Evolutionary conservation across 164 flowering plant species (phyloP), one percentile per base, ranked within the genome.

Genomic region (Umbellularia californica): DNA sequence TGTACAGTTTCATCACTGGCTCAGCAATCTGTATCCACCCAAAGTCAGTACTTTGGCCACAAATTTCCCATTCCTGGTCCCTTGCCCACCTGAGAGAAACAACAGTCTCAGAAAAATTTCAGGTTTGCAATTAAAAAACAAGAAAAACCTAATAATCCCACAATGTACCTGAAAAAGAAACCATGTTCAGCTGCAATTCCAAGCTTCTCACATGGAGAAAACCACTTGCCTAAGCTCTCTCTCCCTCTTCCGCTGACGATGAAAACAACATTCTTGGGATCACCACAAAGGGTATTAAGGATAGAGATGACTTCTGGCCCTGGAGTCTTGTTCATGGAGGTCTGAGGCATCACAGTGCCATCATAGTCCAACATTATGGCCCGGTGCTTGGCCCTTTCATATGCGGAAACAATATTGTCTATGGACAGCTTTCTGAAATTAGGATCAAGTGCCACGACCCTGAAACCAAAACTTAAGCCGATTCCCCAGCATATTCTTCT

Each of bases 171-270:
- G 78, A 90, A 33, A 75, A 85, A 90, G 80, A 85, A 91, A 27
- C 96, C 96, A 80, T 91, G 96, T 67, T 91, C 96, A 14, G 96
- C 91, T 23, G 96, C 92, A 72, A 91, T 85, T 74, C 96, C 96
- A 68, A 91, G 88, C 76, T 85, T 89, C 74, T 83, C 79, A 70
- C 96, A 91, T 11, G 91, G 88, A 80, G 94, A 78, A 81, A 91
- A 87, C 96, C 96, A 91, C 64, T 81, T 84, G 35, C 91, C 83
- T 73, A 91, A 79, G 79, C 84, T 86, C 1, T 86, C 89, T 76
- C 84, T 85, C 47, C 92, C 94, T 79, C 94, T 84, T 69, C 94
- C 96, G 72, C 96, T 91, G 60, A 91, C 96, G 65, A 91, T 80
- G 73, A 90, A 91, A 25, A 88, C 94, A 23, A 83, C 80, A 72